Evolutionary conservation across 2,329 filamentous ascomycete genomes (phyloP), one percentile per base, ranked within the genome.

Genomic region (Diplocarpon mali): DNA sequence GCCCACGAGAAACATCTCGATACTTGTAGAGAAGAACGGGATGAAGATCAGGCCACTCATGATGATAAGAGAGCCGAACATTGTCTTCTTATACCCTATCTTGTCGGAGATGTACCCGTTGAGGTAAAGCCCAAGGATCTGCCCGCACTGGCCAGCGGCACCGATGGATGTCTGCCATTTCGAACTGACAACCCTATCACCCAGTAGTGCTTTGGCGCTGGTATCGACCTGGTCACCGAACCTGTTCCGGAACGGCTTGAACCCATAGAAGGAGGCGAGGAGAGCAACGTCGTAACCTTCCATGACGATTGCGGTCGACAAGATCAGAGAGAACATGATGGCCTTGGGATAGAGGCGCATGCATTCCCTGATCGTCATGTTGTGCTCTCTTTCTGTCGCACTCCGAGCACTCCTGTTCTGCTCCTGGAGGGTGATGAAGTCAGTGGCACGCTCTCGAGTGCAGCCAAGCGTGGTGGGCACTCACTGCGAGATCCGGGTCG

Each of bases 1-100:
- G 30, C 65, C 68, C 1, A 65, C 65, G 7, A 69, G 61, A 17
- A 71, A 56, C 10, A 66, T 58, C 15, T 45, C 27, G 31, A 44
- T 40, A 14, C 39, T 44, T 12, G 38, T 28, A 2, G 68, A 67
- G 4, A 68, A 70, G 59, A 71, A 70, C 49, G 69, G 69, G 41
- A 71, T 66, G n/a, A 67, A 62, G 20, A 67, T 69, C 56, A 65
- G 67, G 3, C 64, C 66, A n/a, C 60, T 63, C 49, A 71, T 46
- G 28, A 44, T 7, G n/a, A 44, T 40, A 3, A 44, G 37, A 28
- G 42, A 39, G 10, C 42, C 28, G 15, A 44, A 39, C 42, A 44
- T 44, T n/a, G 42, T 44, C 35, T 44, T 44, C 30, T 44, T 44
- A 30, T 44, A 44, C 12, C 42, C 42, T 14, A 44, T 44, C 30